Evolutionary conservation across 768 basidiomycete genomes (phyloP).

Genomic region (Agaricus blazei): DNA sequence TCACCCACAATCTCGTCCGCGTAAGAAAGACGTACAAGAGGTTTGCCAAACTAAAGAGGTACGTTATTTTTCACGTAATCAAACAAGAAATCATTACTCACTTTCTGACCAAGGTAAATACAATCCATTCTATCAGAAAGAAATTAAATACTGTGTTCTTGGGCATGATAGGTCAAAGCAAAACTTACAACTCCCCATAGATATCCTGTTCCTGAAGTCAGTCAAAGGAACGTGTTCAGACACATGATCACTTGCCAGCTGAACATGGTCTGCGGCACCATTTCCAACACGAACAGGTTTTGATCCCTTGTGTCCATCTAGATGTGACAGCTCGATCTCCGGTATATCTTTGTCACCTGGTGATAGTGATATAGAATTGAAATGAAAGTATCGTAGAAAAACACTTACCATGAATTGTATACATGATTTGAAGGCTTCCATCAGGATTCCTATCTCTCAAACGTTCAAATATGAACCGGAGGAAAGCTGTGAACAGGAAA

Average conservation of each 20-base stretch:
- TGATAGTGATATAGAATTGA: background rate
- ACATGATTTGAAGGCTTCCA: conserved; percentile 95
- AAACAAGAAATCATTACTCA: conserved; percentile 19
- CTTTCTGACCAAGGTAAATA: conserved; percentile 95
- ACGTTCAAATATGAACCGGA: conserved; percentile 88
- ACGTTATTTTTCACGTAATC: background rate
- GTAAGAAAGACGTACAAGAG: conserved; percentile 46
- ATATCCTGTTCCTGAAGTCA: conserved; percentile 63
- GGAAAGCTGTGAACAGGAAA: conserved; percentile 51
- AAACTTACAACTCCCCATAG: conserved; percentile 82
- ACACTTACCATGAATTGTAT: conserved; percentile 79
- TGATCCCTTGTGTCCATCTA: conserved; percentile 86
- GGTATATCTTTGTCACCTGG: conserved; percentile 73
- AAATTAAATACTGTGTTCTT: background rate
- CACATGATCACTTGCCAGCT: conserved; percentile 49
- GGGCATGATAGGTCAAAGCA: background rate
- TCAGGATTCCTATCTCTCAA: conserved; percentile 81
- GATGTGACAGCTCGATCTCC: conserved; percentile 78
- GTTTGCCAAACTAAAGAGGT: conserved; percentile 59
- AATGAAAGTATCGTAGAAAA: background rate
- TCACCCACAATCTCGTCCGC: background rate
- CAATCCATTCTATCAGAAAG: conserved; percentile 70
- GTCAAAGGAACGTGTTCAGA: background rate
- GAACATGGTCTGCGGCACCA: conserved; percentile 91
- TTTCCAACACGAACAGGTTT: conserved; percentile 91